These are phyloP conservation scores for Xylaria intraflava DNA, from an alignment of 495 filamentous ascomycete species.

Conservation along the genomic window DNA sequence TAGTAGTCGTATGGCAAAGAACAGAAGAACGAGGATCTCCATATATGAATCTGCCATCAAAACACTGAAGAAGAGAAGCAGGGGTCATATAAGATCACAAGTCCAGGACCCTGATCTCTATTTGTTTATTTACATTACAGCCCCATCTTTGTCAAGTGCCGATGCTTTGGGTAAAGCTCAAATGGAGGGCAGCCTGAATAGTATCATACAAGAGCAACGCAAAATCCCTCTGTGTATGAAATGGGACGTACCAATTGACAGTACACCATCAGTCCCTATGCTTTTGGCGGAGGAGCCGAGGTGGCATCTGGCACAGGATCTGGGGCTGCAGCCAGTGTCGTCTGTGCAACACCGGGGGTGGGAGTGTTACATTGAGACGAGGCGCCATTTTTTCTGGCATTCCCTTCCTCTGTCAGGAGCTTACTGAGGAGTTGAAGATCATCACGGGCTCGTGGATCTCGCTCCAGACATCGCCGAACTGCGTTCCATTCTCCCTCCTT, in stretches of 20 bases:
- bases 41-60: not conserved
- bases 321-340: conserved; percentile 21
- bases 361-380: conserved; percentile 12
- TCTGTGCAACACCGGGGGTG: conserved; percentile 20
- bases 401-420: conserved; percentile 37
- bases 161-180: too few relatives aligned
- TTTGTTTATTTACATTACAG: not conserved
- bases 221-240: not conserved
- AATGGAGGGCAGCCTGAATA: not conserved
- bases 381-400: conserved; percentile 19
- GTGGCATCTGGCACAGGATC: conserved; percentile 10
- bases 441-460: conserved; percentile 41
- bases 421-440: conserved; percentile 44
- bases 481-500: conserved; percentile 56
- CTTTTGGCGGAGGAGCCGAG: conserved; percentile 13
- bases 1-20: too few relatives aligned
- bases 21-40: too few relatives aligned
- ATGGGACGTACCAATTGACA: not conserved
- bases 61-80: not conserved
- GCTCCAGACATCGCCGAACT: conserved; percentile 51
- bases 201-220: not conserved
- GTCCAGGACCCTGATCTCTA: not conserved
- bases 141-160: too few relatives aligned
- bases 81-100: not conserved
- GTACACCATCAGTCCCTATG: not conserved